Evolutionary conservation across 225 moss, liverwort and hornwort species (phyloP).

Genomic region (Bryum argenteum): DNA sequence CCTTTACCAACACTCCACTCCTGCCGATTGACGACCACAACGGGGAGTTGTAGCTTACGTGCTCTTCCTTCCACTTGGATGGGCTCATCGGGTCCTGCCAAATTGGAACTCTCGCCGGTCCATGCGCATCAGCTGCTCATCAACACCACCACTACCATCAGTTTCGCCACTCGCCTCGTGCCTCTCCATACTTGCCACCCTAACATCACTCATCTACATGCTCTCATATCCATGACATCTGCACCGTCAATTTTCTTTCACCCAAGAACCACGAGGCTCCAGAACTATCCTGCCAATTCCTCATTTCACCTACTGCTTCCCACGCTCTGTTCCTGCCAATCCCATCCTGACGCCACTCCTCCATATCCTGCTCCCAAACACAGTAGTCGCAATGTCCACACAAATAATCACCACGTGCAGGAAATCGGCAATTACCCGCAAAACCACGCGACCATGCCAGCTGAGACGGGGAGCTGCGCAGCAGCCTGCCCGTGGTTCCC

Average conservation of each 20-base stretch:
- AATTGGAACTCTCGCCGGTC: slow-evolving; percentile 66
- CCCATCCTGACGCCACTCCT: not conserved
- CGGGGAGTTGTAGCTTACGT: slow-evolving; percentile 54
- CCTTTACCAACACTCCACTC: not conserved
- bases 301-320: not conserved
- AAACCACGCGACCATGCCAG: slow-evolving; percentile 42
- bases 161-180: too few relatives aligned
- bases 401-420: not conserved
- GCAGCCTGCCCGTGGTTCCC: slow-evolving; percentile 43
- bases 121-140: slow-evolving; percentile 65
- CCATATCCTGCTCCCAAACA: not conserved
- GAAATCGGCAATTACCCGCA: slow-evolving; percentile 25
- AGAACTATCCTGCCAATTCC: not conserved
- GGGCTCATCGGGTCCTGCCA: slow-evolving; percentile 81
- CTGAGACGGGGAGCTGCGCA: slow-evolving; percentile 44
- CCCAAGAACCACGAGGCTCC: not conserved
- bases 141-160: not conserved
- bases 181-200: too few relatives aligned
- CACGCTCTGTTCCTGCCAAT: not conserved
- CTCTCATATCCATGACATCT: not conserved
- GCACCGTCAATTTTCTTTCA: not conserved
- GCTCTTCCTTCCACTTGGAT: slow-evolving; percentile 93
- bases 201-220: too few relatives aligned
- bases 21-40: not conserved
- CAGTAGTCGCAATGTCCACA: not conserved